phyloP scores from a whole-genome alignment of 306 rosid species.

The Heteromeles arbutifolia region DNA sequence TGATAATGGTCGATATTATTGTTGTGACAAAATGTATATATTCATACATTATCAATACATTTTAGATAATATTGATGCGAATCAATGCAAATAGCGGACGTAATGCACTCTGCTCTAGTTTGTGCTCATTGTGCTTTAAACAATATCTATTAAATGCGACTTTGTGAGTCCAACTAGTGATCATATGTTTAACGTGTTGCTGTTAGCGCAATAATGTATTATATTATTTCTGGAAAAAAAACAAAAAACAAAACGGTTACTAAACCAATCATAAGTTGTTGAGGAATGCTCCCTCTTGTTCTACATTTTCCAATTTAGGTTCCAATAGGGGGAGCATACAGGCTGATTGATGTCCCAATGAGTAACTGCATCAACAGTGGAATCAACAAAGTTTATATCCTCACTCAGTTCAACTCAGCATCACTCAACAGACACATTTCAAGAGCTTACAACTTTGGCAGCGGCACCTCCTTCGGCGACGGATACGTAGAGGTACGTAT shows the following conservation, averaged over 20 bases:
- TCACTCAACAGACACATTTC: constrained; percentile 89
- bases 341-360: constrained; percentile 95
- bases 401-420: constrained; percentile 91
- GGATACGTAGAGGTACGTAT: constrained; percentile 73
- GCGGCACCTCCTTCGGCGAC: constrained; percentile 71
- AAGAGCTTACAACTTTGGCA: constrained; percentile 76
- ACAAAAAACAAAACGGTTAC: neutral
- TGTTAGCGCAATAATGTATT: neutral
- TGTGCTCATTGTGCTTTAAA: neutral
- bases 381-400: constrained; percentile 87
- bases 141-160: no score
- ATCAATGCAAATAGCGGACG: no score
- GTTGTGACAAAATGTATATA: no score
- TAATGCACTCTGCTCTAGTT: neutral
- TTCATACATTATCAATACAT: no score
- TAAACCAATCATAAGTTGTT: neutral
- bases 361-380: constrained; percentile 98
- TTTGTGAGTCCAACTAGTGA: no score
- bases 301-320: constrained; percentile 34
- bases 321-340: constrained; percentile 84
- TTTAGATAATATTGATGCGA: no score
- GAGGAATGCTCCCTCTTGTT: neutral
- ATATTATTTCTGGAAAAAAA: no score
- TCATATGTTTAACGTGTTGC: neutral
- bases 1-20: neutral